A percentile compares a stretch with the other conserved stretches of the same genome.
These are phyloP conservation scores for Prinsepia uniflora DNA, from an alignment of 306 rosid species.

Conservation along the genomic window DNA sequence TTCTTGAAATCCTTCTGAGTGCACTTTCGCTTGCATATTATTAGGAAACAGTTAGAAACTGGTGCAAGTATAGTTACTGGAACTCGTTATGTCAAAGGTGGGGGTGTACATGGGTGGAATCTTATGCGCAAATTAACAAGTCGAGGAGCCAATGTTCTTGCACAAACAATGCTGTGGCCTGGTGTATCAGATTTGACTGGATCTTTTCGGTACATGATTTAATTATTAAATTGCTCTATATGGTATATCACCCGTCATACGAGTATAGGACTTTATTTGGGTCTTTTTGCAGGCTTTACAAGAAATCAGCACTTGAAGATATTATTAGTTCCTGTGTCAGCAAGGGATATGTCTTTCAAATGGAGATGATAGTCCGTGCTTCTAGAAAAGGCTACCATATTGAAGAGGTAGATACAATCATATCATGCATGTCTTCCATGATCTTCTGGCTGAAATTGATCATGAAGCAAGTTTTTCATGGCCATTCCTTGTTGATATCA, in stretches of 20 bases:
- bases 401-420: slow-evolving; percentile 78
- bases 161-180: slow-evolving; percentile 93
- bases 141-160: slow-evolving; percentile 97
- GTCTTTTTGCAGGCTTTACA: slow-evolving; percentile 63
- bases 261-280: slow-evolving; percentile 23
- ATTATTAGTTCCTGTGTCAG: slow-evolving; percentile 84
- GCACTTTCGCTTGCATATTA: slow-evolving; percentile 13
- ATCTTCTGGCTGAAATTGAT: slow-evolving; percentile 20
- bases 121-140: slow-evolving; percentile 98
- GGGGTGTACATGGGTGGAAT: slow-evolving; percentile 99
- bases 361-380: slow-evolving; percentile 99
- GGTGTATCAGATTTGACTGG: slow-evolving; percentile 98
- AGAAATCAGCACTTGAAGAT: slow-evolving; percentile 85
- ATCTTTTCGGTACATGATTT: slow-evolving; percentile 66
- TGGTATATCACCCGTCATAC: slow-evolving; percentile 20
- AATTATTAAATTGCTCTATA: slow-evolving; percentile 19
- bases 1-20: background rate
- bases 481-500: background rate
- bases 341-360: slow-evolving; percentile 95
- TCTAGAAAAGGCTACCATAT: slow-evolving; percentile 85
- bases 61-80: slow-evolving; percentile 92
- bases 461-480: background rate
- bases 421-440: background rate
- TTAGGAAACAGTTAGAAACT: slow-evolving; percentile 70
- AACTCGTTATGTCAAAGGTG: slow-evolving; percentile 89